These are phyloP conservation scores for Mycena vulgaris DNA, from an alignment of 768 basidiomycete genomes.

Conservation along the genomic window DNA sequence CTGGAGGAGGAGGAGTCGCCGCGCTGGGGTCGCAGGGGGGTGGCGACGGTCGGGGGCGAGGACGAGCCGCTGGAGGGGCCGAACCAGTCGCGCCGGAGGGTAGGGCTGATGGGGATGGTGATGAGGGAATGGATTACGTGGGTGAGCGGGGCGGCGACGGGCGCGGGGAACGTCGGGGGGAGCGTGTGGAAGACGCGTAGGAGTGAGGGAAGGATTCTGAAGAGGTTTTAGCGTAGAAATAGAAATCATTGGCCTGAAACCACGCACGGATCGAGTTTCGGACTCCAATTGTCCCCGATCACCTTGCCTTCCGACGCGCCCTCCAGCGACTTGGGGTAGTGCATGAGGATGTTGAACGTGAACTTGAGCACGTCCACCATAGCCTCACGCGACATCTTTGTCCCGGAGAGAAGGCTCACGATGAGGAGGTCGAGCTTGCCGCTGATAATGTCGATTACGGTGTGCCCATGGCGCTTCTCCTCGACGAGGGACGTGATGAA, in stretches of 20 bases:
- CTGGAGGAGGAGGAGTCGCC: conserved; percentile 51
- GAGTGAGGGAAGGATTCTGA: conserved; percentile 82
- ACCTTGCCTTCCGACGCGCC: conserved; percentile 57
- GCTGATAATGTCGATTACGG: conserved; percentile 75
- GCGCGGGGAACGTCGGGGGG: conserved; percentile 72
- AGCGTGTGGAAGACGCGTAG: conserved; percentile 80
- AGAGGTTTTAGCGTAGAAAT: neutral
- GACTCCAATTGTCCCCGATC: conserved; percentile 85
- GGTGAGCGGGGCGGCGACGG: conserved; percentile 81
- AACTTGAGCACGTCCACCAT: conserved; percentile 89
- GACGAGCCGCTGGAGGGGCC: conserved; percentile 53
- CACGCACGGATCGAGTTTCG: conserved; percentile 77
- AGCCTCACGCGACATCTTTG: conserved; percentile 77
- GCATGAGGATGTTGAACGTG: conserved; percentile 83
- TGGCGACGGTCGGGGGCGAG: conserved; percentile 48
- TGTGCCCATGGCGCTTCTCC: conserved; percentile 68
- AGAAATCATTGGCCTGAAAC: no score
- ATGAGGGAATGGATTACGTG: conserved; percentile 89
- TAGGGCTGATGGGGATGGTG: conserved; percentile 76
- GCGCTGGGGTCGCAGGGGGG: conserved; percentile 51
- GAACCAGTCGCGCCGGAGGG: conserved; percentile 76
- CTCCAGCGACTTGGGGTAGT: conserved; percentile 81
- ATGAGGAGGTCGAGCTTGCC: conserved; percentile 73
- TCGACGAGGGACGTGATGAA: conserved; percentile 78
- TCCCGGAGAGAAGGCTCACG: conserved; percentile 62